These are phyloP conservation scores for Phycomyces nitens DNA, from an alignment of 192 early-diverging fungal species.

Conservation along the genomic window DNA sequence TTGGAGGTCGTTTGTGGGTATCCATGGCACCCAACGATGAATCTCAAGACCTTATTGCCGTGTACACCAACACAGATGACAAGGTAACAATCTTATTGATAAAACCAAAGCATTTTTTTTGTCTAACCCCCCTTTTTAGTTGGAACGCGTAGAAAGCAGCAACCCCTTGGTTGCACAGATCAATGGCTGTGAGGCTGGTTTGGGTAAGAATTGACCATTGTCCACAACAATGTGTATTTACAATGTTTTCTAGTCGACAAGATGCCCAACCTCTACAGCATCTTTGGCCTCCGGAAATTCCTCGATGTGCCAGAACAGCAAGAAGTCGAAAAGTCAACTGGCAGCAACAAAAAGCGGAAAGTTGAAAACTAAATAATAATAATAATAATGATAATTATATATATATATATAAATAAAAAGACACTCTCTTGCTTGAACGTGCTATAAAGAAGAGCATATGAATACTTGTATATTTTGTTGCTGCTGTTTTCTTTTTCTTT, in stretches of 20 bases:
- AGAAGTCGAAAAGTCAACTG: background rate
- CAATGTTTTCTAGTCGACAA: slow-evolving; percentile 28
- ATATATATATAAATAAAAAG: background rate
- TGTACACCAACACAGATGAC: slow-evolving; percentile 5
- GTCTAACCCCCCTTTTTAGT: background rate
- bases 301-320: slow-evolving; percentile 19
- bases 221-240: background rate
- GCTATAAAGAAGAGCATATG: background rate
- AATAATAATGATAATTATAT: background rate
- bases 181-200: background rate
- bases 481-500: too few relatives aligned
- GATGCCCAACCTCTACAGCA: slow-evolving; percentile 54
- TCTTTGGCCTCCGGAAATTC: slow-evolving; percentile 18
- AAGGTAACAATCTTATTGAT: background rate
- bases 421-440: background rate
- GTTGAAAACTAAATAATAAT: background rate
- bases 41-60: slow-evolving; percentile 1
- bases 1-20: slow-evolving; percentile 15
- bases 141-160: background rate
- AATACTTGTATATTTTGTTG: too few relatives aligned
- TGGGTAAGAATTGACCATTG: background rate
- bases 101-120: background rate
- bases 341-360: slow-evolving; percentile 10
- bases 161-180: background rate
- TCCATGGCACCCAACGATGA: slow-evolving; percentile 8